Base-by-base conservation (phyloP, 495 filamentous ascomycete genomes). In the Tricharina praecox region DNA sequence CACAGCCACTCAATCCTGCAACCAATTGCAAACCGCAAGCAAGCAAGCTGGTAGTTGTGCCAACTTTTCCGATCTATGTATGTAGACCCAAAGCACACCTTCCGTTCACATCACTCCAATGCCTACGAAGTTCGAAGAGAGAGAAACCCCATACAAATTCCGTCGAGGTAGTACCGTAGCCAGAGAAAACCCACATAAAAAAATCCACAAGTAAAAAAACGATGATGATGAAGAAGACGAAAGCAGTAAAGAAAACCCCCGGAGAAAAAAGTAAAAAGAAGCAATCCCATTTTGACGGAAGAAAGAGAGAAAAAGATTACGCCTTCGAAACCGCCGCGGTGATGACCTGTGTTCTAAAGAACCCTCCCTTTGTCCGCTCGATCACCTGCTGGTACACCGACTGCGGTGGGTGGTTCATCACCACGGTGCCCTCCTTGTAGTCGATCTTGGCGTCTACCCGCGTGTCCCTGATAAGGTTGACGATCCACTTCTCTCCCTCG, bases 401-500 rank as follows among this genome's bases (percentile, higher is more conserved):
- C 68, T 86, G 85, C 16, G 90, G 87, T 36, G 90, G 90, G 68
- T 97, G 90, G 69, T 97, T 97, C 90, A 97, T 97, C 50, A 97
- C 77, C 23, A 97, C 90, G 33, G 90, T 97, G 55, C 90, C 90
- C 55, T 87, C 85, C 70, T 96, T 82, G 68, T 93, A 96, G 65
- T 97, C 90, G 54, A 97, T 92, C 75, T 97, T 97, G 51, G 92
- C 90, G 58, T 97, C 90, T 33, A 97, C 83, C 43, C 90, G 74
- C 2, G 90, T 97, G 63, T 97, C 90, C 49, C 90, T 78, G 67
- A 97, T 97, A 36, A 96, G 74, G 68, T 97, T 97, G 50, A 97
- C 90, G 54, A 97, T 97, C 92, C 92, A 96, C 71, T 95, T 96
- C 77, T 97, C 90, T 53, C 92, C 90, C 56, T 93, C 90, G 58